Conservation (phyloP, 2,329 filamentous ascomycete species). For the Scolecobasidium constrictum region DNA sequence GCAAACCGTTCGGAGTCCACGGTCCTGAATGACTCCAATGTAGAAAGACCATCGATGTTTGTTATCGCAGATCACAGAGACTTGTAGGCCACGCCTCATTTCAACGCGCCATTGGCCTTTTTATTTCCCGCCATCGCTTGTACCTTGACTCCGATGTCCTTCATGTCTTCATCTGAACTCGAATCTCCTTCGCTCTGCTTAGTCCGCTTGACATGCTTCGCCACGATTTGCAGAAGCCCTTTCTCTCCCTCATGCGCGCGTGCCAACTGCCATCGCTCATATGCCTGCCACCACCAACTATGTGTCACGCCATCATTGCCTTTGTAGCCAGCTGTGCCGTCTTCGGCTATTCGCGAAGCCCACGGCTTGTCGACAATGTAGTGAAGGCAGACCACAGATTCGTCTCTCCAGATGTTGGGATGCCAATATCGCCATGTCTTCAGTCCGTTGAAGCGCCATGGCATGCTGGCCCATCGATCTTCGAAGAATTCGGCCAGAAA, state of each 20-base stretch:
- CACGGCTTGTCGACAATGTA: conserved; percentile 49
- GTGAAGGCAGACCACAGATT: conserved; percentile 37
- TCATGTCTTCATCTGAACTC: conserved; percentile 3
- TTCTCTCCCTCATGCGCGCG: conserved; percentile 15
- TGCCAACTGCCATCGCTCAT: conserved; percentile 27
- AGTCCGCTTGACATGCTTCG: neutral
- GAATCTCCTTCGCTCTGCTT: neutral
- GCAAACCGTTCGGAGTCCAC: too few relatives aligned
- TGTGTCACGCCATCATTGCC: conserved; percentile 42
- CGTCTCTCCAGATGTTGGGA: conserved; percentile 38
- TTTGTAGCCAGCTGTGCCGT: conserved; percentile 36
- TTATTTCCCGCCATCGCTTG: too few relatives aligned
- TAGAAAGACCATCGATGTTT: too few relatives aligned
- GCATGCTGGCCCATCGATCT: conserved; percentile 31
- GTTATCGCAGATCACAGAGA: too few relatives aligned
- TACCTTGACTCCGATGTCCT: conserved; percentile 3
- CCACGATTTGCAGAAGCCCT: conserved; percentile 8
- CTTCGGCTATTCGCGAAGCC: conserved; percentile 30
- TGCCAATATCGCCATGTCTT: conserved; percentile 46
- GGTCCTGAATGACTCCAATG: too few relatives aligned
- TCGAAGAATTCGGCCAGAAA: conserved; percentile 40
- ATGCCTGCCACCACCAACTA: conserved; percentile 42
- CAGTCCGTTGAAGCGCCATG: conserved; percentile 42
- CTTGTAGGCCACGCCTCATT: too few relatives aligned
- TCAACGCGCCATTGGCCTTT: too few relatives aligned